Evolutionary conservation across 148 eudicot species (phyloP), one percentile per base, ranked within the genome.

Genomic region (Fagopyrum esculentum): DNA sequence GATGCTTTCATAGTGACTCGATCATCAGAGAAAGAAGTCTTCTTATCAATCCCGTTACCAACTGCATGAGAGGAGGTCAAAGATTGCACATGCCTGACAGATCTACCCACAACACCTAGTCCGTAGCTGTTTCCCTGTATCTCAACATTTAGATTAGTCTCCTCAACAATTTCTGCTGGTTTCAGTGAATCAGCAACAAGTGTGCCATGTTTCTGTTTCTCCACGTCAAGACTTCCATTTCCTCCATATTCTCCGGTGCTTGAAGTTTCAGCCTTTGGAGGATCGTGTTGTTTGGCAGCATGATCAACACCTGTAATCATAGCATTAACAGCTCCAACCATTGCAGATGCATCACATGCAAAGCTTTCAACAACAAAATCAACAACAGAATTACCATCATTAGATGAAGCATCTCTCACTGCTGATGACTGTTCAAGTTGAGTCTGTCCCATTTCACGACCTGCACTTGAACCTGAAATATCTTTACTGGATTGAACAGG

Each of bases 171-270:
- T 49, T 70, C 76, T 9, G 15, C 50, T 43, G 11, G 66, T 48
- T 76, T 71, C 9, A 51, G 16, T 19, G 76, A 71, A 60, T 66
- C 43, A 26, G 15, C 45, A 48, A 52, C 35, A 30, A 35, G 48
- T 51, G 61, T 77, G n/a, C 72, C 43, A 75, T 1, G 3, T 15
- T 49, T 66, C 48, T 71, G 80, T 69, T 71, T 72, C 35, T 52
- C 54, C n/a, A 47, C 73, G 45, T 73, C 84, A 46, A 80, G 47
- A n/a, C n/a, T 66, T 61, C 70, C 56, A 43, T 19, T 68, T 49
- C 78, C 83, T 46, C 73, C 73, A 59, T 68, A 69, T 66, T 83
- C 81, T 60, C 74, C 63, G 46, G 73, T 43, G 15, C 73, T 76
- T 9, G 47, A 17, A 72, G 78, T 71, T 74, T 79, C 86, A 63